Evolutionary conservation across 768 basidiomycete species (phyloP), one percentile per base, ranked within the genome.

Genomic region (Amanita muscaria): DNA sequence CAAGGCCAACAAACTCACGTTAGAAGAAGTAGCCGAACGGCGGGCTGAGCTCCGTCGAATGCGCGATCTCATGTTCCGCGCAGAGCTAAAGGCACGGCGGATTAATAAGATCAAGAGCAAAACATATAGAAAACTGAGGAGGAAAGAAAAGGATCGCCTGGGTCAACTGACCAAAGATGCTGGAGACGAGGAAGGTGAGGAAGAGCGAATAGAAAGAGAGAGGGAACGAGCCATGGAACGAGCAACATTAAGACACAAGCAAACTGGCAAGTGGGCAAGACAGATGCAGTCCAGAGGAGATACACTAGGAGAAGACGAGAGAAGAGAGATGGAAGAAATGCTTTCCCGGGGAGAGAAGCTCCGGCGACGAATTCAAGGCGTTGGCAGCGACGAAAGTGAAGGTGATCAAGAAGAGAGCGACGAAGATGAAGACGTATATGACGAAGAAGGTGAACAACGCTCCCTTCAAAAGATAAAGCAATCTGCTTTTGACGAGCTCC

Each of bases 61-160:
- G 77, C 83, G 94, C 15, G 93, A 96, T 54, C 72, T 97, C 31
- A 83, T 91, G 69, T 96, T 94, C 66, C 80, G 93, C 4, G 90
- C 90, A 0, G 94, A 97, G 53, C 68, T 77, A 27, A 92, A 94
- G 60, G 88, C 91, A 14, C 86, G 86, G 57, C 79, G 93, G 14
- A 71, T 94, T 14, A 78, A 83, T 16, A 97, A 93, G 67, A 99
- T 99, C 65, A 98, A 98, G 69, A 89, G 85, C 60, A 94, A 91
- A 65, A 79, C 88, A 2, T 98, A 91, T 59, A 73, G 92, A 22
- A 83, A 84, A 51, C 70, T 97, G 37, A 81, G 80, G 56, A 75
- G 88, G 59, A 91, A 86, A 58, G 77, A 84, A 56, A 74, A 74
- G 36, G 85, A 81, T 47, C 79, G 77, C 49, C 63, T 82, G 12